These are phyloP conservation scores for Populus deltoides DNA, from an alignment of 345 rosid genomes.

Conservation along the genomic window DNA sequence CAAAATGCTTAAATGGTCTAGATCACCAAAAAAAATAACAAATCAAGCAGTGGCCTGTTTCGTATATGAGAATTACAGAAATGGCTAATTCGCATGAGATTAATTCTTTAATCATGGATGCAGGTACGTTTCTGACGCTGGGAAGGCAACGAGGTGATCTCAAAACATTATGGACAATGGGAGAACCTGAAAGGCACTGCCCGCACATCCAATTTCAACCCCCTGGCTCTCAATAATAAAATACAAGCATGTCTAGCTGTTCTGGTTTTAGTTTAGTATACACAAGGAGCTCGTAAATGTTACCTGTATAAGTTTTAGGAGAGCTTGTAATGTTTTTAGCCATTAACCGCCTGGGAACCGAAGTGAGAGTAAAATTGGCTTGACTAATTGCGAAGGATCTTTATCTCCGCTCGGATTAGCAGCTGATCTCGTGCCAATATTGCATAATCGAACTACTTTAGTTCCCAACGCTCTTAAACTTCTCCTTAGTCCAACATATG, in stretches of 20 bases:
- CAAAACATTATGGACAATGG: constrained; percentile 72
- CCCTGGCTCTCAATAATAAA: background rate
- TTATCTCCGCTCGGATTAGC: background rate
- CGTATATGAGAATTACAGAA: background rate
- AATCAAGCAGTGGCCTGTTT: background rate
- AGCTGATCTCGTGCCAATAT: background rate
- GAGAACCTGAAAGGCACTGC: constrained; percentile 74
- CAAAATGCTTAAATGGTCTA: background rate
- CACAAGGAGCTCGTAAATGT: background rate
- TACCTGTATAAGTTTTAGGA: constrained; percentile 5
- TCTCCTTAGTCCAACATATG: background rate
- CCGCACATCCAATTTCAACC: constrained; percentile 58
- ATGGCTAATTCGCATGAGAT: background rate
- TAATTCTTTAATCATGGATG: constrained; percentile 3
- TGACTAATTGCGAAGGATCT: background rate
- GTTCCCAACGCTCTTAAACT: background rate
- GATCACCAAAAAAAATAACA: background rate
- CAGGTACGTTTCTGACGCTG: constrained; percentile 73
- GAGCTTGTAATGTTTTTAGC: background rate
- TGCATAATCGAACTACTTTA: background rate
- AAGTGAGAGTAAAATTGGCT: background rate
- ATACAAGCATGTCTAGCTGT: background rate
- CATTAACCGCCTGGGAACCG: background rate
- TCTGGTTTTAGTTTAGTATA: constrained; percentile 2
- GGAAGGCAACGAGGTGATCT: constrained; percentile 84